Evolutionary conservation across 2,329 filamentous ascomycete species (phyloP).

Genomic region (Penicillium decumbens): DNA sequence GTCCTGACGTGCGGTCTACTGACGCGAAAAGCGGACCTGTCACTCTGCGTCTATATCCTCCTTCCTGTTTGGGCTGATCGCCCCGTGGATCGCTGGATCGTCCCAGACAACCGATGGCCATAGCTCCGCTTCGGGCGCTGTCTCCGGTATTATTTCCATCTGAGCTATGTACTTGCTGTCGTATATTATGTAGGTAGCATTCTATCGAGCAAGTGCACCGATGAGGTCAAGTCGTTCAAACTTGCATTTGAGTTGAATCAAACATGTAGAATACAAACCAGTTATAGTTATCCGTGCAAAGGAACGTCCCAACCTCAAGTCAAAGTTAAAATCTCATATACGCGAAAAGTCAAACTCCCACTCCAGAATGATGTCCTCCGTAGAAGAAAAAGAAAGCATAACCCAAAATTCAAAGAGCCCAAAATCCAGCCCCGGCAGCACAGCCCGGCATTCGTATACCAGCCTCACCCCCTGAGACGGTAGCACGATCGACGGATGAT

Average conservation of each 20-base stretch:
- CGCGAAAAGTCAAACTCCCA: no score
- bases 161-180: neutral
- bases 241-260: no score
- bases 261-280: no score
- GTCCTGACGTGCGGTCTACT: constrained; percentile 9
- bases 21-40: constrained; percentile 8
- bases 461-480: neutral
- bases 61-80: constrained; percentile 22
- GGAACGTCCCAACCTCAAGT: no score
- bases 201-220: no score
- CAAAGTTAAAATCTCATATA: no score
- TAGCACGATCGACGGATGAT: constrained; percentile 15
- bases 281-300: no score
- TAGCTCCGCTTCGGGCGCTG: constrained; percentile 25
- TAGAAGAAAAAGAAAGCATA: neutral
- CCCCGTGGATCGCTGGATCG: constrained; percentile 18
- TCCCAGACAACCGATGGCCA: constrained; percentile 27
- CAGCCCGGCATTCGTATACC: neutral
- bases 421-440: neutral
- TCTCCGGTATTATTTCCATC: constrained; percentile 12
- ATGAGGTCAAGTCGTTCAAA: no score
- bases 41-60: constrained; percentile 15
- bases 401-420: neutral
- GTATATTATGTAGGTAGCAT: no score
- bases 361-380: no score